Base-by-base conservation (phyloP, 2,329 filamentous ascomycete species). In the Biscogniauxia mediterranea region DNA sequence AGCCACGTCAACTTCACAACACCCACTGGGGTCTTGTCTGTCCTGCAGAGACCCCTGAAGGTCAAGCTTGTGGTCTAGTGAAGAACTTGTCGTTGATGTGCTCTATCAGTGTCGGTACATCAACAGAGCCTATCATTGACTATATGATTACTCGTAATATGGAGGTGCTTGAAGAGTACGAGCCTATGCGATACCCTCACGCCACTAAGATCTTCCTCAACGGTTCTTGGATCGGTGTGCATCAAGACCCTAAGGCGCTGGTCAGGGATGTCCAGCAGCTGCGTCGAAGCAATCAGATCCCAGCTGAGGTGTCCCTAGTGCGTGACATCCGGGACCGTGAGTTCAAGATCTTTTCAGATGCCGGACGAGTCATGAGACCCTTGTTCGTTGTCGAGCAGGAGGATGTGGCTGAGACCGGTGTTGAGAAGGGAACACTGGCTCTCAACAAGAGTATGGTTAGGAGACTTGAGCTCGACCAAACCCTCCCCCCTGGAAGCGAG, bases 51-150 rank as follows among this genome's bases (percentile, higher is more conserved):
- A 99, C 95, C 17, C 95, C 95, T 23, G 95, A 99, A 85, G 95
- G 95, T 66, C 95, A 99, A 76, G 95, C 95, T 77, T 99, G 95
- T 80, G 95, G 95, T 79, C 82, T 99, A 66, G 95, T 99, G 77
- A 99, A 99, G 83, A 99, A 99, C 73, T 74, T 99, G 74, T 93
- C 95, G 5, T 83, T 99, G 57, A 98, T 99, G 94, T 98, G 95
- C 74, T 97, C 96, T 71, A 93, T 99, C 73, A 97, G 93, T 71
- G 93, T 98, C 55, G 94, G 94, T 70, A 96, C 93, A 28, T 92
- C 93, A 17, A 91, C 91, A 19, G 90, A 94, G 60, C 93, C 94
- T 1, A 90, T 98, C 69, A 87, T 94, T 49, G 92, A 97, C 69
- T 99, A 96, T 80, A 95, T 99, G 92, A 91, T 94, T 68, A 90